Percentiles rank a stretch among this genome's conserved stretches.
phyloP scores from a whole-genome alignment of 305 asterid species.

The Fraxinus angustifolia region DNA sequence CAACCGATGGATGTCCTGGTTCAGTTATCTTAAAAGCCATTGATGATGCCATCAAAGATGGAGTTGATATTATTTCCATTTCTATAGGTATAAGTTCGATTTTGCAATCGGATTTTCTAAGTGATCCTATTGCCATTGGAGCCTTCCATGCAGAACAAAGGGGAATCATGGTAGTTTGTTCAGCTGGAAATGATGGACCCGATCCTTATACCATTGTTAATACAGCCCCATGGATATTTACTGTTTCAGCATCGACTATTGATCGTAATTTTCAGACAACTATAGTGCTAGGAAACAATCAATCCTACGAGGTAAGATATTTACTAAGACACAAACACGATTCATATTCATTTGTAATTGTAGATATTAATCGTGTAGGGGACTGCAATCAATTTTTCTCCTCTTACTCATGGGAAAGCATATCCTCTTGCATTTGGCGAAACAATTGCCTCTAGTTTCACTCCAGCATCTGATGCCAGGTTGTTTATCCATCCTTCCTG shows the following conservation, averaged over 20 bases:
- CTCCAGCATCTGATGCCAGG: conserved; percentile 59
- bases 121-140: conserved; percentile 75
- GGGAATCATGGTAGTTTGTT: conserved; percentile 62
- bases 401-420: conserved; percentile 25
- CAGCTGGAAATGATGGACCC: conserved; percentile 79
- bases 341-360: neutral
- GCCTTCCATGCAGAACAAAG: conserved; percentile 70
- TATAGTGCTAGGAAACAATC: conserved; percentile 48
- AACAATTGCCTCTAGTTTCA: conserved; percentile 38
- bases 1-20: conserved; percentile 45
- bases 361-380: conserved; percentile 34
- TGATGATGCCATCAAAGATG: conserved; percentile 66
- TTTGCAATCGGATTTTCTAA: conserved; percentile 49
- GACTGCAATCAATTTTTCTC: conserved; percentile 58
- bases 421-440: conserved; percentile 59
- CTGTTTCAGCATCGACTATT: conserved; percentile 65
- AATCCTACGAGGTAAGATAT: conserved; percentile 43
- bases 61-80: conserved; percentile 68
- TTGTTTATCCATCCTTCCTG: conserved; percentile 5
- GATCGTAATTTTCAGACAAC: conserved; percentile 52
- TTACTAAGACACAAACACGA: neutral
- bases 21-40: conserved; percentile 60
- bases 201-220: conserved; percentile 54
- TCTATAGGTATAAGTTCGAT: conserved; percentile 56
- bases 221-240: conserved; percentile 75